These are phyloP conservation scores for Ilex aquifolium DNA, from an alignment of 257 asterid genomes.

Conservation along the genomic window DNA sequence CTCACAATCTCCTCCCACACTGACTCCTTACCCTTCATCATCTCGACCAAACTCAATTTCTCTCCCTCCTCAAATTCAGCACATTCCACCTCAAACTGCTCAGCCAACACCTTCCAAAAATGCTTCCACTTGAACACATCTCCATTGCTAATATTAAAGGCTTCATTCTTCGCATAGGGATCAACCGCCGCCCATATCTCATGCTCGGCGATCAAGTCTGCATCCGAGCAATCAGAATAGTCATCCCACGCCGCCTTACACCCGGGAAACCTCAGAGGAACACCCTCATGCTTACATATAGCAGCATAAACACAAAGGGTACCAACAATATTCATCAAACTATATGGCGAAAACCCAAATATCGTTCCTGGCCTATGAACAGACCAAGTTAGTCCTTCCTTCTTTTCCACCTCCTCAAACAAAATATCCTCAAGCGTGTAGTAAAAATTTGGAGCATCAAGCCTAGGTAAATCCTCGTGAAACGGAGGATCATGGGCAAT, in stretches of 20 bases:
- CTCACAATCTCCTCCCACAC: slow-evolving; percentile 83
- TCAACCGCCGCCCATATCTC: slow-evolving; percentile 95
- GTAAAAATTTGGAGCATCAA: slow-evolving; percentile 52
- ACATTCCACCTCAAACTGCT: slow-evolving; percentile 66
- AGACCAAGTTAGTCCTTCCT: slow-evolving; percentile 76
- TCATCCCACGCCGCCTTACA: slow-evolving; percentile 67
- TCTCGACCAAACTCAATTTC: slow-evolving; percentile 34
- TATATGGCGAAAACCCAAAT: slow-evolving; percentile 73
- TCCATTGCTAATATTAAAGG: slow-evolving; percentile 84
- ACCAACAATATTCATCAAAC: slow-evolving; percentile 79
- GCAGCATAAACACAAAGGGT: slow-evolving; percentile 83
- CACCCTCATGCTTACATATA: slow-evolving; percentile 75
- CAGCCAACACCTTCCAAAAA: slow-evolving; percentile 81
- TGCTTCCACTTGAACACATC: slow-evolving; percentile 94
- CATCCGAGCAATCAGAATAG: slow-evolving; percentile 73
- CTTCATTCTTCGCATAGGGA: slow-evolving; percentile 87
- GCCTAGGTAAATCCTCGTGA: slow-evolving; percentile 69
- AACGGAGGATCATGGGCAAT: slow-evolving; percentile 59
- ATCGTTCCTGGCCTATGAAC: slow-evolving; percentile 76
- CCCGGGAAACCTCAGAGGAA: slow-evolving; percentile 71
- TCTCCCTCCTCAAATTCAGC: slow-evolving; percentile 58
- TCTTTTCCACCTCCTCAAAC: slow-evolving; percentile 54
- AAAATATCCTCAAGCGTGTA: slow-evolving; percentile 68
- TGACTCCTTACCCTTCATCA: slow-evolving; percentile 74
- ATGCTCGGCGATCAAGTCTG: slow-evolving; percentile 90